Evolutionary conservation across 805 yeast genomes (phyloP), one percentile per base, ranked within the genome.

Genomic region (Pichia nanzhaoensis): DNA sequence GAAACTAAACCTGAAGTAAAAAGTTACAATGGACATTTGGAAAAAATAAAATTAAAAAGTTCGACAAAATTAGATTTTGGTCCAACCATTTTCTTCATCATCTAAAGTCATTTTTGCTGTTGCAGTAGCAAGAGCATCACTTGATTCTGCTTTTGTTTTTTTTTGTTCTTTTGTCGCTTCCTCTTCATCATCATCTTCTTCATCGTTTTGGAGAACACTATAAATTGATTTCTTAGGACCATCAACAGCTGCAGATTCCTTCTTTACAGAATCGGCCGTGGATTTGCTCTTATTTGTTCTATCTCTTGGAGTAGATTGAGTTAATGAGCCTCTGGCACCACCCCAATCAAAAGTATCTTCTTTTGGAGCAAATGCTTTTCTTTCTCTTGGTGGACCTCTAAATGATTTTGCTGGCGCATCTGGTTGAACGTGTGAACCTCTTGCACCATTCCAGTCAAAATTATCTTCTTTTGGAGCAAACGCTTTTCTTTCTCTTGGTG

Each of bases 341-440:
- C 72, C 67, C 80, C 87, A 80, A 63, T 83, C 87, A 44, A 79
- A 64, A 28, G 77, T 77, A 40, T 77, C 77, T 64, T 40, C 52
- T 39, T 12, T 47, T 49, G 44, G 52, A 13, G 14, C 12, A 30
- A 13, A 14, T 39, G 47, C 44, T 54, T 56, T 46, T 30, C 27
- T 34, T 43, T 41, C 48, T 35, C 50, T 47, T 24, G 47, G 44
- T 28, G 41, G 41, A 16, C 38, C 35, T 39, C 38, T 39, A 47
- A 43, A 53, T 35, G 21, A 36, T 45, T 40, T 48, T 46, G 37
- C 42, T 47, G 36, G 39, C n/a, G 19, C 45, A 22, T 37, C 41
- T 38, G 51, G 44, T 66, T 79, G 86, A 79, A 64, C 82, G 87
- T 44, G 77, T 77, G 65, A 68, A 32, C 62, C 58, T 57, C 78